A percentile compares a stretch with the other conserved stretches of the same genome.
These are phyloP conservation scores for Fistulinella prunicolor DNA, from an alignment of 768 basidiomycete genomes.

Conservation along the genomic window DNA sequence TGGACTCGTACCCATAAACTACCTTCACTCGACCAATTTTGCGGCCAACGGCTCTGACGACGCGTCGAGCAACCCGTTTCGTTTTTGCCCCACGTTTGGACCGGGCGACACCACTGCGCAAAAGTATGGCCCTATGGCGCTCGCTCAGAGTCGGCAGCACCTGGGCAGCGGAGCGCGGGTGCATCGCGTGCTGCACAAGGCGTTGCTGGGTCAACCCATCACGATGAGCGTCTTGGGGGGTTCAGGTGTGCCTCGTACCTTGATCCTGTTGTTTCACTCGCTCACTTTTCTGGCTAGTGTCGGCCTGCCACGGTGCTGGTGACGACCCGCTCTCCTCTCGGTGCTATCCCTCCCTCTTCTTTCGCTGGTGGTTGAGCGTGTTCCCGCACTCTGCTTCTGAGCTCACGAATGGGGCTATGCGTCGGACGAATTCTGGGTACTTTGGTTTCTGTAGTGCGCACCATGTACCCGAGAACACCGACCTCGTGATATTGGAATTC, in stretches of 20 bases:
- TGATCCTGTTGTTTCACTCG: background rate
- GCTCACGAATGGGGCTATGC: slow-evolving; percentile 95
- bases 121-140: slow-evolving; percentile 72
- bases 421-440: slow-evolving; percentile 88
- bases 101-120: slow-evolving; percentile 74
- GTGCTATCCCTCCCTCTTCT: slow-evolving; percentile 95
- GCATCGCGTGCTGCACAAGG: slow-evolving; percentile 79
- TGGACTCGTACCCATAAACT: slow-evolving; percentile 71
- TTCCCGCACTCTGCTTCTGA: slow-evolving; percentile 98
- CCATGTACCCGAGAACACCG: slow-evolving; percentile 90
- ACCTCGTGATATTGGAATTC: slow-evolving; percentile 93
- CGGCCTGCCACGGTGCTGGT: slow-evolving; percentile 91
- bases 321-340: slow-evolving; percentile 79
- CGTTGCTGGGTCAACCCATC: slow-evolving; percentile 78
- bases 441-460: slow-evolving; percentile 93
- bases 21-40: slow-evolving; percentile 57
- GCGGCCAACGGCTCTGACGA: slow-evolving; percentile 33
- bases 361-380: slow-evolving; percentile 96
- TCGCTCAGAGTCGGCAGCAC: slow-evolving; percentile 75
- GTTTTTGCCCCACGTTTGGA: slow-evolving; percentile 88
- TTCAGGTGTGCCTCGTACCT: slow-evolving; percentile 56
- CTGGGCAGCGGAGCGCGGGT: slow-evolving; percentile 78
- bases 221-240: slow-evolving; percentile 91
- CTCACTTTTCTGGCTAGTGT: slow-evolving; percentile 48
- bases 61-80: slow-evolving; percentile 59